Conservation (phyloP, 176 grass and related monocot species). For the Ampelocalamus luodianensis region DNA sequence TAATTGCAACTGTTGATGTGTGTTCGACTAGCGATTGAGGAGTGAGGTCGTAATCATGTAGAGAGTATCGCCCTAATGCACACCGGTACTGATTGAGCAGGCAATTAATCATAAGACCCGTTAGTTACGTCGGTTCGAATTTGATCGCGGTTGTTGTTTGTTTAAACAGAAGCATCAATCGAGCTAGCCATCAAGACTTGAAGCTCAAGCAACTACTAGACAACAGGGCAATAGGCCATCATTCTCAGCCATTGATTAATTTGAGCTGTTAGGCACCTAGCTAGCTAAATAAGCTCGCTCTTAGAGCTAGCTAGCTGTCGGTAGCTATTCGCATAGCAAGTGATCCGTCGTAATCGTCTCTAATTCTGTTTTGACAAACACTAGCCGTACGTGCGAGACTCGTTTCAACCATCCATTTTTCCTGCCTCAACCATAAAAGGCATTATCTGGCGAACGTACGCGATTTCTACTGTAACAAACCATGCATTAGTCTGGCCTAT, state of each 20-base stretch:
- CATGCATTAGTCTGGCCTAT: not conserved
- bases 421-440: no score
- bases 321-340: not conserved
- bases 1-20: conserved; percentile 20
- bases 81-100: not conserved
- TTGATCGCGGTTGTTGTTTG: not conserved
- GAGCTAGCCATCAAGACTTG: conserved; percentile 4
- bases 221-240: not conserved
- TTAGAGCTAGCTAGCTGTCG: not conserved
- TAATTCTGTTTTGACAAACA: not conserved
- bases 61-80: not conserved
- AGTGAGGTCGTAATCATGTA: conserved; percentile 22
- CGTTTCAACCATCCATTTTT: not conserved
- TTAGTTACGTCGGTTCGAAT: conserved; percentile 3
- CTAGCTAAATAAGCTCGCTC: not conserved
- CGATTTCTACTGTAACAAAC: not conserved
- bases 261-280: not conserved
- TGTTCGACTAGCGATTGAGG: not conserved
- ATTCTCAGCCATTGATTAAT: conserved; percentile 30
- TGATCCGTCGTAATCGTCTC: not conserved
- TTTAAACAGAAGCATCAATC: conserved; percentile 28
- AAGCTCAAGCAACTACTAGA: conserved; percentile 32
- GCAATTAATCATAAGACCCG: not conserved
- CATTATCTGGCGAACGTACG: not conserved
- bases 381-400: not conserved